Percentiles rank a stretch among this genome's conserved stretches.
Conservation (phyloP, 2,329 filamentous ascomycete species). For the Ophiocordyceps sinensis region DNA sequence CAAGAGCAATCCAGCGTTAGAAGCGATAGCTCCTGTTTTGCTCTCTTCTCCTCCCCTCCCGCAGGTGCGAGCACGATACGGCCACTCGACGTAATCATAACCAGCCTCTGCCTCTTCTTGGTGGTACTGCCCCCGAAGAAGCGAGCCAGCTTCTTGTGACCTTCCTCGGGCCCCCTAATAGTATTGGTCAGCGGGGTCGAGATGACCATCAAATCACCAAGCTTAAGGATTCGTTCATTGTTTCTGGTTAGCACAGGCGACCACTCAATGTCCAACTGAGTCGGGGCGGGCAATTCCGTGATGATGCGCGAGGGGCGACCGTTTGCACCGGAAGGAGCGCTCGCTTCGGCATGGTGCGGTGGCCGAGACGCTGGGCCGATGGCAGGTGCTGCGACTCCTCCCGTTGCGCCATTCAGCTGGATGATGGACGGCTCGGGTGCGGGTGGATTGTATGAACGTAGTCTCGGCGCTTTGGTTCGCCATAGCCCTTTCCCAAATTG, state of each 20-base stretch:
- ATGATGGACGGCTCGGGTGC: constrained; percentile 60
- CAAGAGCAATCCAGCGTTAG: constrained; percentile 61
- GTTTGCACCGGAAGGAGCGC: constrained; percentile 25
- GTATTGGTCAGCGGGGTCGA: constrained; percentile 65
- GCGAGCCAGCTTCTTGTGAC: constrained; percentile 77
- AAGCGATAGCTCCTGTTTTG: constrained; percentile 84
- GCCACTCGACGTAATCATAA: constrained; percentile 88
- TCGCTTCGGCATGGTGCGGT: constrained; percentile 21
- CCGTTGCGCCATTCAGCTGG: constrained; percentile 48
- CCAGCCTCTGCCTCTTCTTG: constrained; percentile 84
- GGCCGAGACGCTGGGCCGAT: constrained; percentile 15
- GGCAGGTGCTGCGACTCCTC: constrained; percentile 8
- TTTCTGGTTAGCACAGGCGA: constrained; percentile 81
- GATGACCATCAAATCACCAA: constrained; percentile 80
- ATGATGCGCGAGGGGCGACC: constrained; percentile 66
- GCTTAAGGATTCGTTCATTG: constrained; percentile 87
- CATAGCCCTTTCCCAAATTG: constrained; percentile 73
- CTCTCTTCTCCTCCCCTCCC: constrained; percentile 89
- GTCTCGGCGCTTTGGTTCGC: constrained; percentile 75
- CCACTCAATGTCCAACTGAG: constrained; percentile 96
- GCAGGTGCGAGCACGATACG: constrained; percentile 81
- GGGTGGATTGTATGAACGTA: constrained; percentile 72
- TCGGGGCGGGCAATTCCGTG: constrained; percentile 91
- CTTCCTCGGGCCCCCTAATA: constrained; percentile 56
- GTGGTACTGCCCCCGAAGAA: constrained; percentile 86